Percentiles rank a stretch among this genome's conserved stretches.
Evolutionary conservation across 305 asterid genomes (phyloP).

Genomic region (Andrographis paniculata): DNA sequence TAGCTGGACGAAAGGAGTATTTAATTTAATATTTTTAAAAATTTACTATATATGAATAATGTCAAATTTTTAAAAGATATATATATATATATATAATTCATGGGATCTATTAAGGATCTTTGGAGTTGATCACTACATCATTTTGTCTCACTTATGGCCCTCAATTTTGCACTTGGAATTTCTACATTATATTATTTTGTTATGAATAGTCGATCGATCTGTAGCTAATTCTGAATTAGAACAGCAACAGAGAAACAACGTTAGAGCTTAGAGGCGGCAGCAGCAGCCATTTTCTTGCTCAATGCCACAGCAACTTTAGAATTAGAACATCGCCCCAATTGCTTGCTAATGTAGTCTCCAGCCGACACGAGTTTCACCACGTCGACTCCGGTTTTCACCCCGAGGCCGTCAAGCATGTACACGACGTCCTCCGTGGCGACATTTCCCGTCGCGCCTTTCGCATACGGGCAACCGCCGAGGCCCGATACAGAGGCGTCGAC

Average conservation of each 20-base stretch:
- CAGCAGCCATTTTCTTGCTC: background rate
- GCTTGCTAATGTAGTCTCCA: conserved; percentile 63
- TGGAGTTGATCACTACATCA: too few species aligned
- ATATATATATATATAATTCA: too few species aligned
- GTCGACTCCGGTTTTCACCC: conserved; percentile 18
- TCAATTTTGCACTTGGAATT: too few species aligned
- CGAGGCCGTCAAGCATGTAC: background rate
- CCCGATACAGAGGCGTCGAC: conserved; percentile 60
- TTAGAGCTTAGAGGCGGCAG: background rate
- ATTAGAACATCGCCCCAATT: conserved; percentile 49
- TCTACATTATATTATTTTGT: too few species aligned
- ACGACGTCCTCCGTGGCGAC: conserved; percentile 95
- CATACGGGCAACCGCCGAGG: conserved; percentile 67
- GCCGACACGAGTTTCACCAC: conserved; percentile 53
- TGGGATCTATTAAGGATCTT: too few species aligned
- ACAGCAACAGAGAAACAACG: background rate
- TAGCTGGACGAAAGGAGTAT: too few species aligned
- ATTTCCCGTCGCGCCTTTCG: conserved; percentile 92
- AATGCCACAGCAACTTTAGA: conserved; percentile 3
- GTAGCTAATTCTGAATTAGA: too few species aligned
- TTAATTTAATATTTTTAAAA: too few species aligned
- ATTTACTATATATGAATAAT: too few species aligned
- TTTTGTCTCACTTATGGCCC: too few species aligned
- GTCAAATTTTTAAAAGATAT: too few species aligned
- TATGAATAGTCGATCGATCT: too few species aligned